Conservation (phyloP, 352 stramenopile genomes). For the Pythium myriotylum region DNA sequence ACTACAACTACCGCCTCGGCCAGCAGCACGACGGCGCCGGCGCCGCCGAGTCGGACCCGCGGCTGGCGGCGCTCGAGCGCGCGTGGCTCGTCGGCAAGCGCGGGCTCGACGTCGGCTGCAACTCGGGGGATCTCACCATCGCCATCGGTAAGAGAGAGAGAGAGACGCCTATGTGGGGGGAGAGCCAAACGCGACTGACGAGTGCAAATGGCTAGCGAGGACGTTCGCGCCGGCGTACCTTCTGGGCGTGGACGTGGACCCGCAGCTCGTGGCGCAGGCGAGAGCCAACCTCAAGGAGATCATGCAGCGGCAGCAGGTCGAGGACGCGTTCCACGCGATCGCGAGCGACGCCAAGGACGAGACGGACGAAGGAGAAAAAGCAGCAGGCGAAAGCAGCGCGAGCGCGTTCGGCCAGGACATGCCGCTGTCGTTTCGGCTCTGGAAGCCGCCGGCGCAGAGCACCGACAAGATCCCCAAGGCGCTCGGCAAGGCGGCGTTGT, state of each 20-base stretch:
- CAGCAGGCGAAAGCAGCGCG: not conserved
- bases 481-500: slow-evolving; percentile 52
- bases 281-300: slow-evolving; percentile 66
- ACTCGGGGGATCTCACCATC: slow-evolving; percentile 79
- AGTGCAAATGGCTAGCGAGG: not conserved
- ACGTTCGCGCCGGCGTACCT: slow-evolving; percentile 55
- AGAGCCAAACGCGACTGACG: too few relatives aligned
- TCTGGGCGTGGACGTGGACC: slow-evolving; percentile 75
- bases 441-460: slow-evolving; percentile 52
- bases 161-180: too few relatives aligned
- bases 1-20: slow-evolving; percentile 77
- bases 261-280: slow-evolving; percentile 60
- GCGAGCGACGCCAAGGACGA: slow-evolving; percentile 7
- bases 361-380: not conserved
- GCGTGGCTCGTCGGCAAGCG: slow-evolving; percentile 70
- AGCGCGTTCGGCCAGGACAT: slow-evolving; percentile 34
- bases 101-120: slow-evolving; percentile 80
- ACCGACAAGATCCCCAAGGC: slow-evolving; percentile 36
- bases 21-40: slow-evolving; percentile 49
- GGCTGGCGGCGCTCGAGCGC: slow-evolving; percentile 57
- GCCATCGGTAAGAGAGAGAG: slow-evolving; percentile 63
- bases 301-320: slow-evolving; percentile 57
- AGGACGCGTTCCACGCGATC: slow-evolving; percentile 58
- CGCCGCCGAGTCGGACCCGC: slow-evolving; percentile 49
- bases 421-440: slow-evolving; percentile 67